These are phyloP conservation scores for Pleurotus salmoneostramineus DNA, from an alignment of 768 basidiomycete species.

Conservation along the genomic window DNA sequence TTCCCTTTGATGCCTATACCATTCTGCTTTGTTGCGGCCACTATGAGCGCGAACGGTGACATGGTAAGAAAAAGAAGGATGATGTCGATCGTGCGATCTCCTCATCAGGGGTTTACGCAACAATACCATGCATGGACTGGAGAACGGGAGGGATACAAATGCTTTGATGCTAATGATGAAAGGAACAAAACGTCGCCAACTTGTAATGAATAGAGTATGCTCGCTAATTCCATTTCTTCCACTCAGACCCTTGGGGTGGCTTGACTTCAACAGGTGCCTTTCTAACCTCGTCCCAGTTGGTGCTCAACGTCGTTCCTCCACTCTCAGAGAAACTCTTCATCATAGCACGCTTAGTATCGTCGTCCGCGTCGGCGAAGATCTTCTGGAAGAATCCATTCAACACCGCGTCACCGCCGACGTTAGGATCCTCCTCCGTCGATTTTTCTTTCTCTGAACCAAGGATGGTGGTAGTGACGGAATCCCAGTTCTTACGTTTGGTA, in stretches of 20 bases:
- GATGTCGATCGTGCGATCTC: conserved; percentile 1
- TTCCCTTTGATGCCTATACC: conserved; percentile 79
- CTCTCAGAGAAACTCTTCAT: conserved; percentile 97
- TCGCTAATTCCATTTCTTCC: conserved; percentile 68
- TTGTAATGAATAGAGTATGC: background rate
- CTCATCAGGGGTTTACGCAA: background rate
- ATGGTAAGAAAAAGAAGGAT: conserved; percentile 24
- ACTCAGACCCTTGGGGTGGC: conserved; percentile 82
- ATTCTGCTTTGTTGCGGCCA: conserved; percentile 83
- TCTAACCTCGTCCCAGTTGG: conserved; percentile 89
- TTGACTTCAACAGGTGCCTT: conserved; percentile 70
- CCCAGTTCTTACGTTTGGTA: conserved; percentile 80
- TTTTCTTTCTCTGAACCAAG: conserved; percentile 68
- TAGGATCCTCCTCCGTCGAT: conserved; percentile 73
- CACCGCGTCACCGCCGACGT: conserved; percentile 83
- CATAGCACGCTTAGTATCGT: conserved; percentile 92
- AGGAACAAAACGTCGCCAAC: background rate
- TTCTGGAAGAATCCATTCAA: conserved; percentile 90
- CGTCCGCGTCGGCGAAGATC: conserved; percentile 87
- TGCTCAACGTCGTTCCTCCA: conserved; percentile 92
- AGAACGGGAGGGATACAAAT: background rate
- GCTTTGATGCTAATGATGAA: background rate
- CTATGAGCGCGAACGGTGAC: conserved; percentile 83
- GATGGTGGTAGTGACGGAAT: conserved; percentile 68
- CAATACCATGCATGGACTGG: background rate